phyloP scores from a whole-genome alignment of 768 basidiomycete species.

The Boletus reticuloceps region DNA sequence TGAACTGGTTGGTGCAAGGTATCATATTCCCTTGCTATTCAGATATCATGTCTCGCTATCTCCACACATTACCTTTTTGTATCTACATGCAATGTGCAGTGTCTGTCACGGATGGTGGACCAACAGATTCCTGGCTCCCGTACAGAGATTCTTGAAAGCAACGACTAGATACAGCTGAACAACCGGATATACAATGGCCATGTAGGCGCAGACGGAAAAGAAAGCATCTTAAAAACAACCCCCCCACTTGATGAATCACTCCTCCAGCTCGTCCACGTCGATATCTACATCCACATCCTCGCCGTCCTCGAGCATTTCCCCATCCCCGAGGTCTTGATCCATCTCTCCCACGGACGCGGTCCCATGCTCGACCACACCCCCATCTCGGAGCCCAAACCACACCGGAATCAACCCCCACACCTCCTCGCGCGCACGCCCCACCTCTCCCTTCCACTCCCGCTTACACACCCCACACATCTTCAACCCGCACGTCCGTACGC shows the following conservation, averaged over 20 bases:
- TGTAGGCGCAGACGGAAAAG: constrained; percentile 1
- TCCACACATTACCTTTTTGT: constrained; percentile 10
- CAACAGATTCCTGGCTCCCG: neutral
- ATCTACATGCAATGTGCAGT: constrained; percentile 6
- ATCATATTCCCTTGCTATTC: constrained; percentile 7
- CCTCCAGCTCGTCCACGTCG: constrained; percentile 13
- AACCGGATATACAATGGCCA: neutral
- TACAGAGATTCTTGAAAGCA: constrained; percentile 5
- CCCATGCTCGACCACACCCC: constrained; percentile 1
- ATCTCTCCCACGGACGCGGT: neutral
- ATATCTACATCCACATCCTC: constrained; percentile 13
- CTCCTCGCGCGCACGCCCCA: constrained; percentile 50
- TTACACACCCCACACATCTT: constrained; percentile 53
- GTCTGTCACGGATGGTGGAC: neutral
- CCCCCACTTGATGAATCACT: neutral
- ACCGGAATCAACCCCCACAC: constrained; percentile 59
- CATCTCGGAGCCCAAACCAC: constrained; percentile 56
- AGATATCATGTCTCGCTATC: constrained; percentile 14
- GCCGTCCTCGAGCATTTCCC: neutral
- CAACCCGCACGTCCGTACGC: constrained; percentile 50
- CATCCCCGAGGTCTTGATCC: neutral
- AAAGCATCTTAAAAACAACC: constrained; percentile 15
- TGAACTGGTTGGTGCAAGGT: constrained; percentile 28
- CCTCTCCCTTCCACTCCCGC: constrained; percentile 42
- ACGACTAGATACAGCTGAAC: constrained; percentile 14